These are phyloP conservation scores for Sarocladium kiliense DNA, from an alignment of 2,329 filamentous ascomycete species.

Conservation along the genomic window DNA sequence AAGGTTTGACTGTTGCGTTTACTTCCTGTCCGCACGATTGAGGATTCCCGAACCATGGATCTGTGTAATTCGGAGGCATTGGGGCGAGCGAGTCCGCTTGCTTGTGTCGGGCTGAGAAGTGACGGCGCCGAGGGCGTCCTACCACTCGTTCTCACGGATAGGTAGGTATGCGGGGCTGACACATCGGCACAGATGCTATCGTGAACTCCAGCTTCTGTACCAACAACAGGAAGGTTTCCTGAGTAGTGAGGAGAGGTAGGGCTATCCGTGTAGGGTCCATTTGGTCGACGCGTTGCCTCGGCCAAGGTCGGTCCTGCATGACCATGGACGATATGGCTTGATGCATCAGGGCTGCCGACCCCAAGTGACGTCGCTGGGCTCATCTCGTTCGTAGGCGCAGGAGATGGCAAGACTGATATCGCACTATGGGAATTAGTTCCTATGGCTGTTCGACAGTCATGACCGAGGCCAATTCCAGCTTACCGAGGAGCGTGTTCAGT, in stretches of 20 bases:
- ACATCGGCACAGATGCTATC: no score
- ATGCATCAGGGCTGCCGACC: constrained; percentile 27
- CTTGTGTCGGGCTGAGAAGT: neutral
- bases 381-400: constrained; percentile 57
- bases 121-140: neutral
- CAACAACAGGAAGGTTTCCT: no score
- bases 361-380: constrained; percentile 37
- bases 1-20: neutral
- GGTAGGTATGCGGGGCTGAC: no score
- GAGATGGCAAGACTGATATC: constrained; percentile 49
- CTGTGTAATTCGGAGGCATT: no score
- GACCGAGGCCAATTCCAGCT: neutral
- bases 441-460: neutral
- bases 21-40: neutral
- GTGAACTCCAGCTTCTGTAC: no score
- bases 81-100: no score
- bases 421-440: neutral
- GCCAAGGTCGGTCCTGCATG: neutral
- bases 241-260: no score
- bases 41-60: neutral
- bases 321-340: neutral
- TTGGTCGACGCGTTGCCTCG: neutral
- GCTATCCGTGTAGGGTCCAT: neutral
- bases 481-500: neutral
- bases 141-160: neutral